phyloP scores from a whole-genome alignment of 2,329 filamentous ascomycete genomes.

The Colletotrichum australisinense region DNA sequence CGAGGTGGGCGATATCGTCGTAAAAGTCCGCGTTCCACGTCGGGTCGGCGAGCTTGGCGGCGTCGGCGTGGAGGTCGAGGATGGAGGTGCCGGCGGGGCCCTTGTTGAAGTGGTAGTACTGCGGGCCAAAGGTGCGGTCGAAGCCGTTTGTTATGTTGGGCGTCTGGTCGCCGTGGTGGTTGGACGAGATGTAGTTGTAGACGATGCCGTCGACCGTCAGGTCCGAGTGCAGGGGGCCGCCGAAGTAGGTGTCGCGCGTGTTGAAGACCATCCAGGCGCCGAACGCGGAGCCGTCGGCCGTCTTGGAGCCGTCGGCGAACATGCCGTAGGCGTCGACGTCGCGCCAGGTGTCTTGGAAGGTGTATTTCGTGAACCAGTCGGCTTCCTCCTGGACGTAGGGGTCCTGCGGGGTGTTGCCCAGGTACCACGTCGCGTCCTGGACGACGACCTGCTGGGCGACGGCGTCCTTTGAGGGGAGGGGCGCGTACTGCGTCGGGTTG shows the following conservation, averaged over 20 bases:
- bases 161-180: conserved; percentile 69
- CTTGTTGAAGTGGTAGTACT: conserved; percentile 71
- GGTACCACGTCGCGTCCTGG: conserved; percentile 71
- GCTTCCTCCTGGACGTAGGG: conserved; percentile 64
- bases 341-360: conserved; percentile 65
- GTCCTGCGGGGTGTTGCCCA: conserved; percentile 63
- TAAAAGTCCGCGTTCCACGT: conserved; percentile 71
- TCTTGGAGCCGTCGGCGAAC: conserved; percentile 48
- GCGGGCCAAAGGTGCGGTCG: conserved; percentile 71
- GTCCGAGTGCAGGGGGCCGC: conserved; percentile 69
- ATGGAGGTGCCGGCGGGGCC: conserved; percentile 58
- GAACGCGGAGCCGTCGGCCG: conserved; percentile 60
- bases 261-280: conserved; percentile 72
- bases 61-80: conserved; percentile 63
- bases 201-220: conserved; percentile 70
- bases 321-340: conserved; percentile 66
- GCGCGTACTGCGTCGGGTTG: conserved; percentile 62
- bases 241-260: conserved; percentile 68
- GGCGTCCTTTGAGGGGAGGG: conserved; percentile 58
- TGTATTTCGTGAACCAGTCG: conserved; percentile 74
- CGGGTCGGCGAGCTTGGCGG: conserved; percentile 60
- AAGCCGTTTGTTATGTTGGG: conserved; percentile 72
- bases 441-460: conserved; percentile 57
- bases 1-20: conserved; percentile 69
- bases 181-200: conserved; percentile 69